Base-by-base conservation (phyloP, 805 yeast species). In the Priceomyces haplophilus region DNA sequence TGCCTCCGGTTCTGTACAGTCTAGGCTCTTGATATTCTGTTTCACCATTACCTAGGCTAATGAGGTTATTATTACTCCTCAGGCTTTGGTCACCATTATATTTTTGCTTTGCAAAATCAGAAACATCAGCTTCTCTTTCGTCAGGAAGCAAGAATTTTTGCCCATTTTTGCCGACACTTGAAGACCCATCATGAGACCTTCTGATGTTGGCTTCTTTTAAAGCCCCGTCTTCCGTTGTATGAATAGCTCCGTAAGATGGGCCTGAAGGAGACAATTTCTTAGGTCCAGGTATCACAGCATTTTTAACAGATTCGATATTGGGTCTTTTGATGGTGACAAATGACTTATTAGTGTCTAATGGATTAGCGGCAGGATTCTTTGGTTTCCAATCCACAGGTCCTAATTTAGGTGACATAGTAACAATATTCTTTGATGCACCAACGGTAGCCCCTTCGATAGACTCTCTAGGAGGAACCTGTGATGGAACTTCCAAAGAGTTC, bases 241-340 rank as follows among this genome's bases (percentile, higher is more conserved):
- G 74, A 13, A 76, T 65, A 1, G 72, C 64, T 3, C 68, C 70
- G 40, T 62, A 60, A 4, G 50, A 50, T 15, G 44, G 49, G 15
- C 45, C 40, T 16, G 40, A 34, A 7, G 44, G 48, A 3, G 54
- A 52, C 8, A 40, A 23, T 25, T 49, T 44, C 19, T 47, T 47
- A n/a, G 56, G 59, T 16, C 51, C 51, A 12, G 64, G 60, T 12
- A 60, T 31, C 12, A 59, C 65, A 1, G 49, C 39, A 38, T 47
- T 45, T 46, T 50, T 35, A 40, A 51, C 49, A 11, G 52, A 42
- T 17, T 54, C 56, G 16, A 53, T 49, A 20, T 58, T 58, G 1
- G 83, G 85, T 49, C 79, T 73, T 59, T 85, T 85, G 52, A 85
- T 84, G 5, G 81, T 82, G 17, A 85, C 87, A 60, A 79, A 83